Base-by-base conservation (phyloP, 2,329 filamentous ascomycete genomes). In the Fusarium anthophilum region DNA sequence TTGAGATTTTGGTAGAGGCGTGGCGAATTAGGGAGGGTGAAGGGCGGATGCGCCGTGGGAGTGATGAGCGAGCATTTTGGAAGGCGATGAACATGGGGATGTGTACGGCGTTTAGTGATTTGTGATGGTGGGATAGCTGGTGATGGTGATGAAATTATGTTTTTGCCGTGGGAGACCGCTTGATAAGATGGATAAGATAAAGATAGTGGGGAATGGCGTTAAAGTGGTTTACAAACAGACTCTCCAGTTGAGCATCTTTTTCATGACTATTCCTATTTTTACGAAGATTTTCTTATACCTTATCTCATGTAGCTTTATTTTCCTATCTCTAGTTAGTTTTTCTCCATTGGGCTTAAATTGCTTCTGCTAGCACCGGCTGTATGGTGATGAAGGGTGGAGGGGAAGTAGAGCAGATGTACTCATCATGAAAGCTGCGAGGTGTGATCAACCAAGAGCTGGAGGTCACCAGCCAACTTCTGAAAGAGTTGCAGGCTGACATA, bases 91-190 rank as follows among this genome's bases (percentile, higher is more conserved):
- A 75, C 77, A 79, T 79, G 60, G 38, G 22, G 3, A 26, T 32
- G 14, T 28, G 8, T 28, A 4, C 26, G 30, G 24, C 30, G 39
- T 39, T 35, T 35, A 35, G 32, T 35, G 15, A 35, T 35, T 35
- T 17, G 15, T 1, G 32, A 35, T 26, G 17, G 51, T 70, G 51
- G 45, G 35, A 50, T 56, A 6, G 14, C 10, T 53, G 11, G 17
- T 26, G n/a, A 51, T 37, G 50, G 26, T 45, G 39, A 38, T 38
- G 71, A 77, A 77, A 73, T 76, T 71, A 50, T 58, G 39, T 32
- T 77, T 76, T 63, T 77, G 75, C 75, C 75, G 35, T 14, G 1
- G 14, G 32, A 59, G 26, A 76, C 75, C 75, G 75, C 75, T 65
- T 22, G 69, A 72, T 72, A 56, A 72, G 70, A 69, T 69, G 44